Percentiles rank a stretch among this genome's conserved stretches.
phyloP scores from a whole-genome alignment of 345 rosid genomes.

The Populus ilicifolia region DNA sequence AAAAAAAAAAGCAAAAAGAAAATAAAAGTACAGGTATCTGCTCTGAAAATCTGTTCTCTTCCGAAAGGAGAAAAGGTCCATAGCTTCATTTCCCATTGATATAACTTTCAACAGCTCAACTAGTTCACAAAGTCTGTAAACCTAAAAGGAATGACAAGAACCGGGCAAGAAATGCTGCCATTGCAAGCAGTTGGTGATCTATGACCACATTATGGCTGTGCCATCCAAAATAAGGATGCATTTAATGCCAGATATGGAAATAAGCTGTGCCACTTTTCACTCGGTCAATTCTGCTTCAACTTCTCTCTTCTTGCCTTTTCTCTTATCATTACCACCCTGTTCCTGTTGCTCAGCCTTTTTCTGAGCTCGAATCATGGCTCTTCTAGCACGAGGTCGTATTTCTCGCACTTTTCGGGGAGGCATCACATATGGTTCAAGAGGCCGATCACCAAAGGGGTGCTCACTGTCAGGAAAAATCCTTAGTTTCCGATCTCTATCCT shows the following conservation, averaged over 20 bases:
- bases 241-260: neutral
- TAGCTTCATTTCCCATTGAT: neutral
- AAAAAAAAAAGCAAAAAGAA: too few species aligned
- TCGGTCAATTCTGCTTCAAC: conserved; percentile 28
- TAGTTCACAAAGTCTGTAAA: neutral
- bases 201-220: conserved; percentile 7
- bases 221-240: conserved; percentile 12
- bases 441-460: conserved; percentile 80
- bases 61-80: neutral
- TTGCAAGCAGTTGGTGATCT: neutral
- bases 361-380: conserved; percentile 89
- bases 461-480: conserved; percentile 80
- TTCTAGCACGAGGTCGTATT: conserved; percentile 89
- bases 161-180: neutral
- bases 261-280: neutral
- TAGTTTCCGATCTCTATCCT: conserved; percentile 92
- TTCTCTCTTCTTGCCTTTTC: conserved; percentile 54
- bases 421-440: conserved; percentile 68
- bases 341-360: conserved; percentile 72
- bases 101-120: neutral
- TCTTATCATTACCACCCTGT: conserved; percentile 34
- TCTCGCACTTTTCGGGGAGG: conserved; percentile 82
- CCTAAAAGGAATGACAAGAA: neutral
- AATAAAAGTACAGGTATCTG: neutral
- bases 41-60: neutral